Evolutionary conservation across 768 basidiomycete species (phyloP).

Genomic region (Russula emetica): DNA sequence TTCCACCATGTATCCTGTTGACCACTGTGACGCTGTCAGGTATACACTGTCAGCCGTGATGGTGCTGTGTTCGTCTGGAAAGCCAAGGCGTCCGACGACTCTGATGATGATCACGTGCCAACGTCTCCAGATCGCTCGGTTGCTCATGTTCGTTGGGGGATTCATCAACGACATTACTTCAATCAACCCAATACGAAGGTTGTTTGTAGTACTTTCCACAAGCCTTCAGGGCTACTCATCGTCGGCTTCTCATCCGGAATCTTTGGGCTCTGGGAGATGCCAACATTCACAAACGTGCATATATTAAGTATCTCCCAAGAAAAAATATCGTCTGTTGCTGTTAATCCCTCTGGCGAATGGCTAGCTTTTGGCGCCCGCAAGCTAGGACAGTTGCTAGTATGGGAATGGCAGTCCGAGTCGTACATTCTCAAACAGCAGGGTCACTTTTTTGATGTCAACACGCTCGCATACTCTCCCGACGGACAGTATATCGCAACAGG

Average conservation of each 20-base stretch:
- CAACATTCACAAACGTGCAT: constrained; percentile 87
- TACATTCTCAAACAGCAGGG: constrained; percentile 98
- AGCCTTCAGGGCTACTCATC: constrained; percentile 76
- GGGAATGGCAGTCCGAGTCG: constrained; percentile 99
- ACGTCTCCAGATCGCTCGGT: constrained; percentile 48
- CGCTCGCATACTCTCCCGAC: constrained; percentile 84
- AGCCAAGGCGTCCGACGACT: constrained; percentile 58
- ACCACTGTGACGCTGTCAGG: constrained; percentile 44
- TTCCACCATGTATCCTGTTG: background rate
- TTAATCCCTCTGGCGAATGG: constrained; percentile 94
- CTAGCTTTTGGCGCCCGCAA: constrained; percentile 93
- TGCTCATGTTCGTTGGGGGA: constrained; percentile 84
- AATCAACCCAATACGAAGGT: constrained; percentile 84
- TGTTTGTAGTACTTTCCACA: constrained; percentile 84
- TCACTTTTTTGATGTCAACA: constrained; percentile 98
- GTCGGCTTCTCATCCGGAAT: constrained; percentile 96
- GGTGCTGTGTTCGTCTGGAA: constrained; percentile 96
- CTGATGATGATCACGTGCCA: constrained; percentile 50
- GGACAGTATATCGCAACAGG: constrained; percentile 96
- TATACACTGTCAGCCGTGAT: constrained; percentile 93
- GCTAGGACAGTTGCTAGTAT: constrained; percentile 94
- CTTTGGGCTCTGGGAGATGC: constrained; percentile 98
- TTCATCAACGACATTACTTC: constrained; percentile 87
- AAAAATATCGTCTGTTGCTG: constrained; percentile 91
- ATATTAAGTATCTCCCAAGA: constrained; percentile 97